Percentiles rank a stretch among this genome's conserved stretches.
Evolutionary conservation across 768 basidiomycete genomes (phyloP).

Genomic region (Phylloporus sp.): DNA sequence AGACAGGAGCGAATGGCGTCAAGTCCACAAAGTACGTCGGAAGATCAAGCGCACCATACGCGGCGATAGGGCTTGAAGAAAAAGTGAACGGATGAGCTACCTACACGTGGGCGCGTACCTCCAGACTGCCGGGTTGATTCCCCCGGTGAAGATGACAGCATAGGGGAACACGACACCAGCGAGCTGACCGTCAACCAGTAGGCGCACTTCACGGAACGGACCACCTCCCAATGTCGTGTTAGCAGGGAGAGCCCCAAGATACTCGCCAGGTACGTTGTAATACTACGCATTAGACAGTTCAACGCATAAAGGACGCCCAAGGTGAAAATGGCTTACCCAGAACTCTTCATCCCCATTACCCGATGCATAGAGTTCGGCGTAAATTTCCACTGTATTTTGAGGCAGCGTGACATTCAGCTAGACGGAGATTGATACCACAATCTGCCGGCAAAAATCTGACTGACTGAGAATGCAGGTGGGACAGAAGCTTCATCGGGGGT

Average conservation of each 20-base stretch:
- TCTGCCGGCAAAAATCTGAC: slow-evolving; percentile 2
- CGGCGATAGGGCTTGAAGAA: slow-evolving; percentile 56
- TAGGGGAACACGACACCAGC: slow-evolving; percentile 60
- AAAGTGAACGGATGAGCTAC: not conserved
- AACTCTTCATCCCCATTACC: slow-evolving; percentile 69
- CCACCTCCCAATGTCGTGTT: slow-evolving; percentile 46
- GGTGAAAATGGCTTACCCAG: slow-evolving; percentile 51
- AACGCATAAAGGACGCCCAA: not conserved
- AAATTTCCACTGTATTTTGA: slow-evolving; percentile 60
- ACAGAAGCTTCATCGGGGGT: slow-evolving; percentile 74
- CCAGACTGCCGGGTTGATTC: slow-evolving; percentile 67
- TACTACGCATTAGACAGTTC: slow-evolving; percentile 42
- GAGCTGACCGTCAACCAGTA: slow-evolving; percentile 52
- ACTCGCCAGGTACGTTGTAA: slow-evolving; percentile 61
- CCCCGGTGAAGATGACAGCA: slow-evolving; percentile 68
- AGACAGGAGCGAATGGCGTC: slow-evolving; percentile 69
- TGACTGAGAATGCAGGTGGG: slow-evolving; percentile 68
- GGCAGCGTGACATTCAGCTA: slow-evolving; percentile 70
- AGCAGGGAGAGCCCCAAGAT: slow-evolving; percentile 49
- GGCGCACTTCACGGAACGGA: slow-evolving; percentile 60
- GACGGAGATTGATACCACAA: not conserved
- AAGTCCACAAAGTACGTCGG: slow-evolving; percentile 77
- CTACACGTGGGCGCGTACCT: slow-evolving; percentile 36
- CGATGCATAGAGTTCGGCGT: slow-evolving; percentile 70
- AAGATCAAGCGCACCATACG: slow-evolving; percentile 73